Percentiles rank a stretch among this genome's conserved stretches.
Conservation (phyloP, 225 moss, liverwort and hornwort species). For the Rhytidiadelphus loreus region DNA sequence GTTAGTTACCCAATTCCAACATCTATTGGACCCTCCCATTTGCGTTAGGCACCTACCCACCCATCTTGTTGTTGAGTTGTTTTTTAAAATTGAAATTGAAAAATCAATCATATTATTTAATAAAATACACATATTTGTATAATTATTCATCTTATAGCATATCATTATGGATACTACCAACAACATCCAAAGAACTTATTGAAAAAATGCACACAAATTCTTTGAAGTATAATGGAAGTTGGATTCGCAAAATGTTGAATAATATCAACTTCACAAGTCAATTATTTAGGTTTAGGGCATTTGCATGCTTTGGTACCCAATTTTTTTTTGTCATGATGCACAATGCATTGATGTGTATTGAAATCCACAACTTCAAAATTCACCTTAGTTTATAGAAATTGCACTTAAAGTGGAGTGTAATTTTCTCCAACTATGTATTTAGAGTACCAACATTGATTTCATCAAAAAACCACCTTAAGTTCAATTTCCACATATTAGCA, state of each 20-base stretch:
- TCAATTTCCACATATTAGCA: accelerated
- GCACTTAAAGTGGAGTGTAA: neutral
- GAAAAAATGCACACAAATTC: neutral
- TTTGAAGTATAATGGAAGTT: neutral
- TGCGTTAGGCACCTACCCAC: neutral
- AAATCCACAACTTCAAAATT: neutral
- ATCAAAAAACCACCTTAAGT: neutral
- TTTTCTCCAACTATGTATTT: accelerated
- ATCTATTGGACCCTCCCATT: neutral
- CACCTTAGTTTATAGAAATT: neutral
- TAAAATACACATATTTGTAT: neutral
- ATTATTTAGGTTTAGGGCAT: neutral
- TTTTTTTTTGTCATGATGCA: no score
- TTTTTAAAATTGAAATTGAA: no score
- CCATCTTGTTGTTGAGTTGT: no score
- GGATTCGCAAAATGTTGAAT: neutral
- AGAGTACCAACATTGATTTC: neutral
- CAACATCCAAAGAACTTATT: neutral
- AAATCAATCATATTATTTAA: neutral
- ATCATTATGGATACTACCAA: no score
- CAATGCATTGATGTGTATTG: accelerated
- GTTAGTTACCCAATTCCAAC: accelerated
- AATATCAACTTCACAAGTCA: neutral
- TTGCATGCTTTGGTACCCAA: neutral
- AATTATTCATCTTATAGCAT: neutral